These are phyloP conservation scores for Shiraia bambusicola DNA, from an alignment of 2,329 filamentous ascomycete genomes.

Conservation along the genomic window DNA sequence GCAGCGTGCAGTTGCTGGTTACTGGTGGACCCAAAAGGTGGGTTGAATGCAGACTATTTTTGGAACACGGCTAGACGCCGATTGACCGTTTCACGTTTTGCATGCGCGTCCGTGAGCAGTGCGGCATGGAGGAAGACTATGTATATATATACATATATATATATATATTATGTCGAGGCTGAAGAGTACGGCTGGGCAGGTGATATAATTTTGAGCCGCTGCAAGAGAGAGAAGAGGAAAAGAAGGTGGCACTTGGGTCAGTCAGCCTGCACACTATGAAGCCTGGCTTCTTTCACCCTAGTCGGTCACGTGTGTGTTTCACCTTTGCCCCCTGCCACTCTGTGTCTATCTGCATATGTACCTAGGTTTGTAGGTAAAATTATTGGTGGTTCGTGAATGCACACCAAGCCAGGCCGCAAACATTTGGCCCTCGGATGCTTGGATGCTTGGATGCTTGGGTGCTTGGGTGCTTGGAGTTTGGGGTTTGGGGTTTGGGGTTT, in stretches of 20 bases:
- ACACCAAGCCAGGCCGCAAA: too few relatives aligned
- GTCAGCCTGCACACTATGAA: slow-evolving; percentile 15
- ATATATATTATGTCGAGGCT: too few relatives aligned
- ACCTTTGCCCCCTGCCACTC: slow-evolving; percentile 3
- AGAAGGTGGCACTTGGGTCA: slow-evolving; percentile 17
- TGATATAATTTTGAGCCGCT: background rate
- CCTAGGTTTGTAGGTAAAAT: too few relatives aligned
- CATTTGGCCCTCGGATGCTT: too few relatives aligned
- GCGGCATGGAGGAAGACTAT: slow-evolving; percentile 3
- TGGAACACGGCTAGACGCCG: slow-evolving; percentile 29
- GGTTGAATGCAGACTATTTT: slow-evolving; percentile 29
- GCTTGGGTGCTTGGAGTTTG: too few relatives aligned
- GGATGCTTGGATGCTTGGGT: too few relatives aligned
- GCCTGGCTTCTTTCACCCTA: slow-evolving; percentile 22
- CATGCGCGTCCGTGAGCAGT: slow-evolving; percentile 12
- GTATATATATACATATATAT: too few relatives aligned
- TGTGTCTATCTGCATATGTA: too few relatives aligned
- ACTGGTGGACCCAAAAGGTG: background rate
- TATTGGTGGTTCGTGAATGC: too few relatives aligned
- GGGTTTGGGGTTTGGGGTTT: too few relatives aligned
- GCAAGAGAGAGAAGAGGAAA: slow-evolving; percentile 13
- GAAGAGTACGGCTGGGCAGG: background rate
- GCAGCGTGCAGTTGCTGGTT: background rate
- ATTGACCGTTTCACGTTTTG: slow-evolving; percentile 32
- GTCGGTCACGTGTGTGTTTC: slow-evolving; percentile 17